Evolutionary conservation across 208 protist species (phyloP), one percentile per base, ranked within the genome.

Genomic region (Trypanosoma lewisi): DNA sequence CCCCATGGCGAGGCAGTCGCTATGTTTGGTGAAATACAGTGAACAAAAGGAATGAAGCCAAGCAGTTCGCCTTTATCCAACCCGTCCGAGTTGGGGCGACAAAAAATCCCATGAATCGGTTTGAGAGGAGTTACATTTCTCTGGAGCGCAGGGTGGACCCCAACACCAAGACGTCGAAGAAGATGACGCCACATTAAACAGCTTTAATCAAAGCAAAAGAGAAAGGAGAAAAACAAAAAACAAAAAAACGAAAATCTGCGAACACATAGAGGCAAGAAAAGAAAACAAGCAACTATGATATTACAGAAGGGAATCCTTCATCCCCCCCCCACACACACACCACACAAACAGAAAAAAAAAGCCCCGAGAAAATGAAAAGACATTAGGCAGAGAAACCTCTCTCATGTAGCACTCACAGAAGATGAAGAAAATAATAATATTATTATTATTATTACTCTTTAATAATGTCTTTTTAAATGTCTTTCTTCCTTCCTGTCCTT

Each of bases 1-100:
- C 83, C 83, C 80, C 80, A 86, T 37, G 77, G 83, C 1, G 80
- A 85, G 2, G 80, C 78, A 27, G 77, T 60, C 17, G 80, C 77
- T 5, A 83, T 73, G 45, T 83, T 81, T 8, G 80, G 75, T 17
- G 83, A 70, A 30, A 75, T 66, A 56, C 77, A 85, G 4, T 64
- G 64, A 23, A 63, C 44, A 65, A 79, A 90, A 28, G 83, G 83
- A 50, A 87, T 63, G 3, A 77, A 47, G 27, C 78, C 76, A 4
- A 90, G 23, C 23, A 90, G 52, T 30, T 82, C 74, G 6, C 76
- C 81, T 1, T 71, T 58, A 6, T 51, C 44, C 50, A 85, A 63
- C 36, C 54, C 59, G 31, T 72, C 65, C 11, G 60, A 27, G 2
- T 60, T 51, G 31, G 57, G 27, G 25, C 49, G 66, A 62, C 78